A percentile compares a stretch with the other conserved stretches of the same genome.
These are phyloP conservation scores for Neurospora terricola DNA, from an alignment of 495 filamentous ascomycete genomes.

Conservation along the genomic window DNA sequence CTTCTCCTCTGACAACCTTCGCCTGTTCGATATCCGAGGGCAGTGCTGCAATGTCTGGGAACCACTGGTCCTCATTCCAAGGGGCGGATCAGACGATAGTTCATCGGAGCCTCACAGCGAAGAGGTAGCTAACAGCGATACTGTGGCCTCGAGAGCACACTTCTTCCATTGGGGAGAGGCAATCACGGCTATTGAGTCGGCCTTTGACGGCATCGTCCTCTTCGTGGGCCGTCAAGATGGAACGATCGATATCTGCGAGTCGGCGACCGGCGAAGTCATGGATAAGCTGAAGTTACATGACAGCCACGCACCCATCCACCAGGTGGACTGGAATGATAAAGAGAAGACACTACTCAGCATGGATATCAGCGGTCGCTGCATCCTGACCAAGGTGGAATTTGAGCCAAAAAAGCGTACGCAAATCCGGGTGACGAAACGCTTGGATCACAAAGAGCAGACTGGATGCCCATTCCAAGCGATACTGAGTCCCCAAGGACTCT, in stretches of 20 bases:
- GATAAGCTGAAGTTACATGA: conserved; percentile 8
- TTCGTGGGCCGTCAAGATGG: conserved; percentile 17
- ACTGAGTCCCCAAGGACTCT: no score
- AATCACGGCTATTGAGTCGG: conserved; percentile 9
- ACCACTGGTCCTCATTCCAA: conserved; percentile 2
- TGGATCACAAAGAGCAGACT: no score
- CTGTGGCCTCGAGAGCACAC: background rate
- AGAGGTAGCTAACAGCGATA: conserved; percentile 9
- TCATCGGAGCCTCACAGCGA: conserved; percentile 6
- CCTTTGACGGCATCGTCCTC: conserved; percentile 6
- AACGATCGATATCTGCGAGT: conserved; percentile 12
- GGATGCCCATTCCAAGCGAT: no score
- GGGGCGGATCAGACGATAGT: conserved; percentile 11
- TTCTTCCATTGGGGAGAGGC: conserved; percentile 1
- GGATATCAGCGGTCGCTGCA: conserved; percentile 11
- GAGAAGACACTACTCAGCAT: conserved; percentile 13
- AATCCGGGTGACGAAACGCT: no score
- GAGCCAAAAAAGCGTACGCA: no score
- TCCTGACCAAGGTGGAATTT: conserved; percentile 5
- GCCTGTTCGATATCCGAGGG: conserved; percentile 4
- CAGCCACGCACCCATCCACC: conserved; percentile 9
- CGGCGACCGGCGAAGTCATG: conserved; percentile 3
- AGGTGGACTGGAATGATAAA: conserved; percentile 14
- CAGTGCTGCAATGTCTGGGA: conserved; percentile 7
- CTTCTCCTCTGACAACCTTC: conserved; percentile 2